Evolutionary conservation across 1,284 basidiomycete species (phyloP), one percentile per base, ranked within the genome.

Genomic region (Sanghuangporus baumii): DNA sequence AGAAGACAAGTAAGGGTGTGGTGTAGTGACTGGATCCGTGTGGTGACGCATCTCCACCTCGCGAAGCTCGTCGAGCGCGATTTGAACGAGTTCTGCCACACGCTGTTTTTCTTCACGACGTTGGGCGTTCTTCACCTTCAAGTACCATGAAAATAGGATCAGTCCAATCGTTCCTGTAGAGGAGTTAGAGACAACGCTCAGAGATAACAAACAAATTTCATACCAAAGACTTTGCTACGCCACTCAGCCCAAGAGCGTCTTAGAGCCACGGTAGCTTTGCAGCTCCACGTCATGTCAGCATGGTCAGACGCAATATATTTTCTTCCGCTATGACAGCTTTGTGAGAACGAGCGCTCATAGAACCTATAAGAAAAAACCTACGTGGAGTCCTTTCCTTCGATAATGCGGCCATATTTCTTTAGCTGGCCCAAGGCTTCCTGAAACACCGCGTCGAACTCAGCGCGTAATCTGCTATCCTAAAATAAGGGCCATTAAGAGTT

Each of bases 21-120:
- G 87, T 40, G 86, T 83, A 57, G 82, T 83, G 61, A 91, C 85
- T 6, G 94, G 93, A 72, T 97, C 94, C 66, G 85, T 84, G 72
- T 94, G 88, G 75, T 98, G 88, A 3, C 86, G 83, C 66, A 91
- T 79, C 72, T 96, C 93, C 77, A 94, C 93, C 71, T 93, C 91
- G 69, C 90, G 90, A 65, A 97, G 81, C 14, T 86, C 85, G 66
- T 91, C 88, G 36, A 96, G 82, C 3, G 89, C 89, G 62, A 90
- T 83, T 70, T 89, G 86, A 18, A 93, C 93, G 52, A 96, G 80
- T 70, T 86, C 85, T 60, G 86, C 83, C 51, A 93, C 87, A 66
- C 87, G 88, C 68, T 81, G 82, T 66, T 79, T 81, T 73, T 95
- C 91, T n/a, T 79, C 75, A 68, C 77, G 78, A 64, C 80, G 81